Percentiles rank a stretch among this genome's conserved stretches.
phyloP scores from a whole-genome alignment of 306 rosid genomes.

The Malus sylvestris region DNA sequence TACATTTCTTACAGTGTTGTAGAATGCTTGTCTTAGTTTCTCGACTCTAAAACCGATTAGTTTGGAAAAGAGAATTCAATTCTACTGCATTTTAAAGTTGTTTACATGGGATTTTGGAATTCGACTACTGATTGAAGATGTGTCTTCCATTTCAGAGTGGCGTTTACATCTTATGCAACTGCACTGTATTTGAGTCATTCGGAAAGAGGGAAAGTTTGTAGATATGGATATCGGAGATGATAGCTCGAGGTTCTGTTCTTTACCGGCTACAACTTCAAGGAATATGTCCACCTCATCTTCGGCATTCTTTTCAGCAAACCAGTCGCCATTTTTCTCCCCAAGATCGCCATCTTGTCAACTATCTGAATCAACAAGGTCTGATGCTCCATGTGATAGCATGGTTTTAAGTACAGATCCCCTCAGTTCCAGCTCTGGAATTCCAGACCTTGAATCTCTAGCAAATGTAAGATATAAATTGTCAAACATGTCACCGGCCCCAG shows the following conservation, averaged over 20 bases:
- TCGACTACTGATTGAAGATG: slow-evolving; percentile 14
- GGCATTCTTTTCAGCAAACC: slow-evolving; percentile 69
- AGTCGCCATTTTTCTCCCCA: slow-evolving; percentile 87
- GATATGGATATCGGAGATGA: slow-evolving; percentile 69
- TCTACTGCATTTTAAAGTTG: background rate
- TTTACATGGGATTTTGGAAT: slow-evolving; percentile 1
- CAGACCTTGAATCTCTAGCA: slow-evolving; percentile 39
- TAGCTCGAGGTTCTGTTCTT: slow-evolving; percentile 44
- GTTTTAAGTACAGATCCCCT: slow-evolving; percentile 38
- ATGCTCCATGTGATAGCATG: slow-evolving; percentile 36
- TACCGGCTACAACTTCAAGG: slow-evolving; percentile 46
- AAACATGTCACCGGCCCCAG: slow-evolving; percentile 39
- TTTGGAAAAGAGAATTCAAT: slow-evolving; percentile 12
- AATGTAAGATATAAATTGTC: slow-evolving; percentile 37
- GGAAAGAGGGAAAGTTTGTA: slow-evolving; percentile 16
- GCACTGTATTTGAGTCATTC: slow-evolving; percentile 28
- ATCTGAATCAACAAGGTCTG: slow-evolving; percentile 41
- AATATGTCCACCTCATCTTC: slow-evolving; percentile 80
- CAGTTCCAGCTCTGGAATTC: slow-evolving; percentile 43
- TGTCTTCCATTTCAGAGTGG: slow-evolving; percentile 29
- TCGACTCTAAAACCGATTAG: background rate
- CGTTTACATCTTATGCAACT: slow-evolving; percentile 3
- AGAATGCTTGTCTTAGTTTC: background rate
- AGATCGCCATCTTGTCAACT: slow-evolving; percentile 54
- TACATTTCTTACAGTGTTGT: background rate